Percentiles rank a stretch among this genome's conserved stretches.
Conservation (phyloP, 306 rosid genomes). For the Leucaena leucocephala region DNA sequence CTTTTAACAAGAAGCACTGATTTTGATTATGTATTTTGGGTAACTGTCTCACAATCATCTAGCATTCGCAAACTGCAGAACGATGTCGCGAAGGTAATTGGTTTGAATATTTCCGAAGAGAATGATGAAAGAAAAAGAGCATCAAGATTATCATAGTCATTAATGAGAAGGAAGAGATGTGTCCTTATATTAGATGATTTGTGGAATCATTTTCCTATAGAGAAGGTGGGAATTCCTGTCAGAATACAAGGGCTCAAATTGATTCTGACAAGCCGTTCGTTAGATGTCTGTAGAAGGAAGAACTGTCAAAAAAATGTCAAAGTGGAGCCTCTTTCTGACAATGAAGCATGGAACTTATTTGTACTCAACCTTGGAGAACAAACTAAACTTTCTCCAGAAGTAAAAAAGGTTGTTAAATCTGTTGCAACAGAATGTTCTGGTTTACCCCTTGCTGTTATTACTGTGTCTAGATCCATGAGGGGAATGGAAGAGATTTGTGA, state of each 20-base stretch:
- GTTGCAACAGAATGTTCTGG: constrained; percentile 5
- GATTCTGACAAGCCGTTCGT: neutral
- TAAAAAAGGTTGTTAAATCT: neutral
- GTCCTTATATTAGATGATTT: constrained; percentile 44
- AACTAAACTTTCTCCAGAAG: neutral
- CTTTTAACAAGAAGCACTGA: constrained; percentile 20
- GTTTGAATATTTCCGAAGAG: constrained; percentile 24
- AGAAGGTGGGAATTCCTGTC: constrained; percentile 33
- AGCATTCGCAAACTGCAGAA: constrained; percentile 41
- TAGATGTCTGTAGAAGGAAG: constrained; percentile 36
- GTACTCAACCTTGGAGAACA: constrained; percentile 2
- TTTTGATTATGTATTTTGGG: constrained; percentile 30
- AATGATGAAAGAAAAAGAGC: constrained; percentile 38
- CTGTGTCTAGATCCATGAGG: constrained; percentile 18
- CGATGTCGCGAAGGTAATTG: constrained; percentile 33
- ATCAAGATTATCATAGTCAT: constrained; percentile 27
- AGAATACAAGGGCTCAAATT: no score
- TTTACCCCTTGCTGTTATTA: neutral
- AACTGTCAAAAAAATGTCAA: constrained; percentile 20
- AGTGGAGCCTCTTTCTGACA: neutral
- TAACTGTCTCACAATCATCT: constrained; percentile 34
- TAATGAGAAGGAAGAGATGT: neutral
- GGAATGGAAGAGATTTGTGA: constrained; percentile 13
- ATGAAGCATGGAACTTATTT: constrained; percentile 34
- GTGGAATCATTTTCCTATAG: constrained; percentile 24